Base-by-base conservation (phyloP, 140 eudicot genomes). In the Stevia rebaudiana region DNA sequence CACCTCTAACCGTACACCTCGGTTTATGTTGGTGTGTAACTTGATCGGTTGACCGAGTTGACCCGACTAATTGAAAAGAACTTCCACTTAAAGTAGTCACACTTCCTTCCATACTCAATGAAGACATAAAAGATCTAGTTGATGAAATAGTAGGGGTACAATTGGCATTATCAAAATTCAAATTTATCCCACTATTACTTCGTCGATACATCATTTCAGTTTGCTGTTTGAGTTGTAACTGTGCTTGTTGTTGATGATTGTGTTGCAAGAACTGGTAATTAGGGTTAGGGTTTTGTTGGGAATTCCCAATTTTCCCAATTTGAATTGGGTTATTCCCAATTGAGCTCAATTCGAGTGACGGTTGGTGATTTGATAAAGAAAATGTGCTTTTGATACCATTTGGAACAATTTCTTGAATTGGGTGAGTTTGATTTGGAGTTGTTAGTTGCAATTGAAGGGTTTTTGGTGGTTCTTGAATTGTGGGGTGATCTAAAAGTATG, bases 31-130 rank as follows among this genome's bases (percentile, higher is more conserved):
- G 96, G 35, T 65, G 81, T 1, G 83, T 54, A 52, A 40, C 67
- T 70, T 83, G 97, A 68, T 86, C 97, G 2, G 84, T 80, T 25
- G 98, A 88, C 21, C 77, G 79, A 0, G 90, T 42, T 12, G 82
- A 69, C 24, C 98, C 94, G 16, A 85, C 80, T 51, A 88, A 79
- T 28, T 78, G 86, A 28, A 81, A 81, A 25, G 83, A 77, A 68
- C 73, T 88, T 36, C 95, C 84, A 52, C 81, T 86, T 80, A 83
- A 41, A 79, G 83, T 92, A 49, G 97, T 89, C 71, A 94, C 99
- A 76, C 99, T 94, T 54, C 97, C 97, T 68, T 94, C 99, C 0
- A 94, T 74, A 48, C 99, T 94, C 87, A 94, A 76, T 0, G 99
- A 88, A 2, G 99, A 94, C 51, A 88, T 81, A 69, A 94, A 94